A percentile compares a stretch with the other conserved stretches of the same genome.
These are phyloP conservation scores for Podospora sp. DNA, from an alignment of 495 filamentous ascomycete genomes.

Conservation along the genomic window DNA sequence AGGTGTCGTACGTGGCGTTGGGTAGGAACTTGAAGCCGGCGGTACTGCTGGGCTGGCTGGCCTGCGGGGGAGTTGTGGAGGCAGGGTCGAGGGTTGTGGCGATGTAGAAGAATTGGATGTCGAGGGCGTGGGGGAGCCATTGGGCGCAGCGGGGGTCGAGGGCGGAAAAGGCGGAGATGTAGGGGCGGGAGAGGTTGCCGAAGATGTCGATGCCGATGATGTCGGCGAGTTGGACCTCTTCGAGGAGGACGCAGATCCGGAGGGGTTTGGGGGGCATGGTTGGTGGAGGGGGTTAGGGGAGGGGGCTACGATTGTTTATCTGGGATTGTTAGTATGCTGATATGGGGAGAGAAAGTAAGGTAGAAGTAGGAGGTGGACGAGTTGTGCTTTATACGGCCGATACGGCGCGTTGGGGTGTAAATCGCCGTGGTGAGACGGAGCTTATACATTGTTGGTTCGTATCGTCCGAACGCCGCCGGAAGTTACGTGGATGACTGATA, in stretches of 20 bases:
- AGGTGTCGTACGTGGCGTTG: conserved; percentile 28
- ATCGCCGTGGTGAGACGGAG: no score
- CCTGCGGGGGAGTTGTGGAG: not conserved
- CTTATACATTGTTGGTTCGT: no score
- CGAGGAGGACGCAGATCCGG: conserved; percentile 32
- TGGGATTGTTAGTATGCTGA: no score
- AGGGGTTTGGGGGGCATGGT: not conserved
- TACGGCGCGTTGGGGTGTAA: no score
- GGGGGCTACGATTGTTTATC: no score
- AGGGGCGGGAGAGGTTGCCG: conserved; percentile 26
- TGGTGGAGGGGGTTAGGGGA: not conserved
- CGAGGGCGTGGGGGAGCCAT: conserved; percentile 17
- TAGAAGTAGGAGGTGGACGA: no score
- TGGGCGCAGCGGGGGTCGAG: not conserved
- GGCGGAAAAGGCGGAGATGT: conserved; percentile 16
- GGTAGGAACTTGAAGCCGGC: conserved; percentile 22
- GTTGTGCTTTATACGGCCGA: no score
- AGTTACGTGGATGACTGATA: no score
- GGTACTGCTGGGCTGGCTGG: not conserved
- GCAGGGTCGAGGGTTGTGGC: conserved; percentile 27
- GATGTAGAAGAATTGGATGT: conserved; percentile 32
- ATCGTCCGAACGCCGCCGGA: no score
- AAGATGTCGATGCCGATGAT: conserved; percentile 32
- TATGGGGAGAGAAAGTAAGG: no score
- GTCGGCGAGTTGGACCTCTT: conserved; percentile 29